Conservation (phyloP, 2,329 filamentous ascomycete species). For the Aspergillus pseudoterreus region DNA sequence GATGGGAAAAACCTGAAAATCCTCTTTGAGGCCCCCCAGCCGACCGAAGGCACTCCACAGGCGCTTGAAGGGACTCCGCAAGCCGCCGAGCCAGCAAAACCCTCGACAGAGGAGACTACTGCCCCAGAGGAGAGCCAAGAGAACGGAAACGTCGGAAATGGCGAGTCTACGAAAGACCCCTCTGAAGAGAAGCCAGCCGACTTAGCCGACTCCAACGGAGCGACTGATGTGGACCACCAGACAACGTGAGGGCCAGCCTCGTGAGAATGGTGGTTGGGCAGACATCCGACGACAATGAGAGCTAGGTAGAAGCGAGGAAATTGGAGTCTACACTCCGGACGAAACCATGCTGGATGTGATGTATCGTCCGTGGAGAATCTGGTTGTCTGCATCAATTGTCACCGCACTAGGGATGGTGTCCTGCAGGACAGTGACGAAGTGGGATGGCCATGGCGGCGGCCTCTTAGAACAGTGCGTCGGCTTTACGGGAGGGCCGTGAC, state of each 20-base stretch:
- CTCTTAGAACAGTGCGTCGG: neutral
- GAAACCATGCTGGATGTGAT: slow-evolving; percentile 2
- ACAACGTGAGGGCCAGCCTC: slow-evolving; percentile 12
- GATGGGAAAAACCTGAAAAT: slow-evolving; percentile 66
- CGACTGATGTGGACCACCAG: slow-evolving; percentile 5
- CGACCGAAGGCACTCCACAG: slow-evolving; percentile 15
- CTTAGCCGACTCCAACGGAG: slow-evolving; percentile 8
- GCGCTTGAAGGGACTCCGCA: slow-evolving; percentile 19
- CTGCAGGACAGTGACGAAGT: slow-evolving; percentile 5
- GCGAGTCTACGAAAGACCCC: neutral
- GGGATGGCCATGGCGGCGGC: neutral
- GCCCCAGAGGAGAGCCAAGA: no score
- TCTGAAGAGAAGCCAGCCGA: slow-evolving; percentile 9
- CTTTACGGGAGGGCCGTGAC: neutral
- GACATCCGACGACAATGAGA: slow-evolving; percentile 2
- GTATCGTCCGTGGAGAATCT: slow-evolving; percentile 2
- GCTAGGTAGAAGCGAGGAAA: slow-evolving; percentile 3
- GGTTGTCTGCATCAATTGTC: slow-evolving; percentile 10
- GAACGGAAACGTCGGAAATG: no score
- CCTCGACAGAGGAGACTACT: neutral
- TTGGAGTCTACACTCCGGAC: neutral
- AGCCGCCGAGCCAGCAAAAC: slow-evolving; percentile 18
- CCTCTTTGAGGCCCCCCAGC: slow-evolving; percentile 39
- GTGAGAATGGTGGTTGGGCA: neutral
- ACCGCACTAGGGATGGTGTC: slow-evolving; percentile 5